Conservation (phyloP, 176 grass and related monocot genomes). For the Zea luxurians region DNA sequence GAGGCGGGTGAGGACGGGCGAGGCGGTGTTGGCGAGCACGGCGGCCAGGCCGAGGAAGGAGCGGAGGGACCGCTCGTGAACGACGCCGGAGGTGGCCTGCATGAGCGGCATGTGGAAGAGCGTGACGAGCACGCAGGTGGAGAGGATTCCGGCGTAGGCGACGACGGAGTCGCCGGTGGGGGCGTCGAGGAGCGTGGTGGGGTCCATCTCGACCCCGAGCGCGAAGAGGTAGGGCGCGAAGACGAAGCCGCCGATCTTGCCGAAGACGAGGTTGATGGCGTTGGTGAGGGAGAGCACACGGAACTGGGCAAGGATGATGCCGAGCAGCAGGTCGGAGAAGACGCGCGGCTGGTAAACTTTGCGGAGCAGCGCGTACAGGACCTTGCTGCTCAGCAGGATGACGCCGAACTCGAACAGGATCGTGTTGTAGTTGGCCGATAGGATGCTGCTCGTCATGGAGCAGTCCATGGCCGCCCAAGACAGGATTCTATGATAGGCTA, state of each 20-base stretch:
- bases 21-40: slow-evolving; percentile 52
- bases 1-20: slow-evolving; percentile 66
- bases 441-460: slow-evolving; percentile 43
- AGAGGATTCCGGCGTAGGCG: slow-evolving; percentile 64
- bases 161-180: slow-evolving; percentile 47
- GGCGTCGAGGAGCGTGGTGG: slow-evolving; percentile 43
- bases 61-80: slow-evolving; percentile 48
- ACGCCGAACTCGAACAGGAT: slow-evolving; percentile 58
- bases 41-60: slow-evolving; percentile 50
- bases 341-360: slow-evolving; percentile 67
- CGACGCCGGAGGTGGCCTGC: slow-evolving; percentile 36
- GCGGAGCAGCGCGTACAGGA: slow-evolving; percentile 55
- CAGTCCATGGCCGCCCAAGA: slow-evolving; percentile 38
- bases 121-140: slow-evolving; percentile 43
- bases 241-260: slow-evolving; percentile 50
- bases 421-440: slow-evolving; percentile 57
- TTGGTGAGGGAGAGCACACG: slow-evolving; percentile 33
- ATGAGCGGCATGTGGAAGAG: slow-evolving; percentile 46
- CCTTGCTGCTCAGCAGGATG: slow-evolving; percentile 54
- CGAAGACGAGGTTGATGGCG: slow-evolving; percentile 53
- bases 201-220: slow-evolving; percentile 85
- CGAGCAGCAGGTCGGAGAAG: slow-evolving; percentile 71
- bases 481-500: no score
- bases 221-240: slow-evolving; percentile 73
- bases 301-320: slow-evolving; percentile 56